phyloP scores from a whole-genome alignment of 257 asterid species.

The Rubia yunnanensis region DNA sequence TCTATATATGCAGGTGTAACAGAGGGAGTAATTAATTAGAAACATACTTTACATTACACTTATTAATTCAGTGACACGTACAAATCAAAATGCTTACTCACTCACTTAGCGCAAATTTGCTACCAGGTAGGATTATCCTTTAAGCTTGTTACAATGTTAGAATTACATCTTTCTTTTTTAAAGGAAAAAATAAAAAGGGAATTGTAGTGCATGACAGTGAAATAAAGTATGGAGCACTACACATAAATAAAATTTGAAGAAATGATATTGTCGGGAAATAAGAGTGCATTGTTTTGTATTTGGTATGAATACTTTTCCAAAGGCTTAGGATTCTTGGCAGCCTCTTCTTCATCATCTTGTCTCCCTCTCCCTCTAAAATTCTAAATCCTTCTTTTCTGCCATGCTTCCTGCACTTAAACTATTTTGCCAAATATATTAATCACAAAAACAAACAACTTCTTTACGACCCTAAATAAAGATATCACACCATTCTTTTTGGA shows the following conservation, averaged over 20 bases:
- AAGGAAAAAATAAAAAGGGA: background rate
- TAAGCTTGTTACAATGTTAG: background rate
- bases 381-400: slow-evolving; percentile 7
- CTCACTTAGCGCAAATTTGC: no score
- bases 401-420: slow-evolving; percentile 1
- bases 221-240: background rate
- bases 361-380: slow-evolving; percentile 7
- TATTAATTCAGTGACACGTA: no score
- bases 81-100: no score
- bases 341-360: slow-evolving; percentile 12
- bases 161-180: background rate
- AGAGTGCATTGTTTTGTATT: slow-evolving; percentile 2
- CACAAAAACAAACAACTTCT: background rate
- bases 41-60: no score
- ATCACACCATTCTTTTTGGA: background rate
- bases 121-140: no score
- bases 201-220: slow-evolving; percentile 8
- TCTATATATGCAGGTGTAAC: no score
- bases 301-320: slow-evolving; percentile 4
- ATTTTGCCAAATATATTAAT: background rate
- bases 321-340: slow-evolving; percentile 9
- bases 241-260: background rate
- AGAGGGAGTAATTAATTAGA: no score
- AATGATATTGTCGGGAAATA: slow-evolving; percentile 17
- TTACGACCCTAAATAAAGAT: background rate